Base-by-base conservation (phyloP, 176 grass and related monocot genomes). In the Cocos nucifera region DNA sequence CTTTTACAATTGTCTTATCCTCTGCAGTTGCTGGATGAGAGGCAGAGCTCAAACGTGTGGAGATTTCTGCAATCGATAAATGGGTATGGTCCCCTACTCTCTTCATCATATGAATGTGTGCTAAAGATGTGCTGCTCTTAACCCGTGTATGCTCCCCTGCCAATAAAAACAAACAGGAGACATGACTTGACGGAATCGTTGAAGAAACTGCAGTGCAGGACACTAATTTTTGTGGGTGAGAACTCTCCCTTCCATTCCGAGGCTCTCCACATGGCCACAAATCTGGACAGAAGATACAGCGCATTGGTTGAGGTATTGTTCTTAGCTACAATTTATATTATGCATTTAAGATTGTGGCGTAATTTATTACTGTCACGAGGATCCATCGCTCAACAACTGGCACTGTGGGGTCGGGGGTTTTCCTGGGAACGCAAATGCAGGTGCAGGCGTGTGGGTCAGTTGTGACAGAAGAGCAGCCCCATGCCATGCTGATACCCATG, bases 401-500 rank as follows among this genome's bases (percentile, higher is more conserved):
- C 35, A 3, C 9, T 44, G 35, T 44, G 10, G 32, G 32, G 32
- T 35, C 32, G 6, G 32, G 32, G 32, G 6, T 6, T 35, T 28
- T 35, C 32, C 7, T 35, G 32, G 35, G 9, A 44, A 44, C 35
- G 10, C 35, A 44, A 44, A 44, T 62, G 15, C 78, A 97, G 92
- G 93, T 98, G 10, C 87, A 97, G 70, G 87, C 75, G 19, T 97
- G 92, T 0, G 92, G 92, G 44, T 97, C 92, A 6, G 74, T 97
- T 3, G 56, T 97, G 56, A 97, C 92, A 0, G 92, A 97, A 69
- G 87, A 97, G 72, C 92, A 97, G 70, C 92, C 92, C 0, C 92
- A 91, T 8, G 81, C 92, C 10, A 91, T 97, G 92, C 72, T 97
- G 52, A 91, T 97, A 77, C 92, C 87, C 0, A 74, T 97, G 78